Evolutionary conservation across 495 filamentous ascomycete genomes (phyloP), one percentile per base, ranked within the genome.

Genomic region (Terfezia boudieri): DNA sequence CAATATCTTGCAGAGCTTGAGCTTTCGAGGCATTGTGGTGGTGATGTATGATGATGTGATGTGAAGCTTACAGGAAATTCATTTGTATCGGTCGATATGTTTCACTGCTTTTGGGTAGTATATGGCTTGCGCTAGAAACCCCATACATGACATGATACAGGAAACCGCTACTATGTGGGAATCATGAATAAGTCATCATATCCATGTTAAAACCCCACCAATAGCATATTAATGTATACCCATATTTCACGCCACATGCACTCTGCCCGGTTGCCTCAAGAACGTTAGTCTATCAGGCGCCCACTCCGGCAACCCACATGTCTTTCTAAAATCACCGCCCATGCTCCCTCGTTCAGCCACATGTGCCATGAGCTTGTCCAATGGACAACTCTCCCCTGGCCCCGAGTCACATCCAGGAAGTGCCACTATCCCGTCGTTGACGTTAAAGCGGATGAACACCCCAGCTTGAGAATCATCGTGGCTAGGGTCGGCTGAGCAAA

Each of bases 381-480:
- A 58, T 35, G 71, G 65, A 66, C 76, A 80, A 53, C 73, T 76
- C 2, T 58, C 54, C 12, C 76, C 74, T 22, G 75, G 76, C 0
- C 76, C 76, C 36, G 64, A 64, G 9, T 62, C 59, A 57, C 76
- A 79, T 4, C 65, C 70, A 1, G 73, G 70, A 9, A 80, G 53
- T 12, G 71, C 68, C 22, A 76, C 69, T 53, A 77, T 72, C 48
- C 71, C 72, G 57, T 80, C 76, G 61, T 77, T 78, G 56, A 78
- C 70, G 52, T 76, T 77, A 48, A 78, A 59, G 17, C 77, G 69
- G n/a, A 80, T 61, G 49, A 68, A 78, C 8, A 59, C 36, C 3
- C 61, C 55, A 14, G 61, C 53, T 32, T 32, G 26, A 32, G 26
- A 32, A 5, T 20, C 17, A 6, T 53, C 46, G 32, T 57, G 53